A percentile compares a stretch with the other conserved stretches of the same genome.
Evolutionary conservation across 306 rosid genomes (phyloP).

Genomic region (Cicer pinnatifidum): DNA sequence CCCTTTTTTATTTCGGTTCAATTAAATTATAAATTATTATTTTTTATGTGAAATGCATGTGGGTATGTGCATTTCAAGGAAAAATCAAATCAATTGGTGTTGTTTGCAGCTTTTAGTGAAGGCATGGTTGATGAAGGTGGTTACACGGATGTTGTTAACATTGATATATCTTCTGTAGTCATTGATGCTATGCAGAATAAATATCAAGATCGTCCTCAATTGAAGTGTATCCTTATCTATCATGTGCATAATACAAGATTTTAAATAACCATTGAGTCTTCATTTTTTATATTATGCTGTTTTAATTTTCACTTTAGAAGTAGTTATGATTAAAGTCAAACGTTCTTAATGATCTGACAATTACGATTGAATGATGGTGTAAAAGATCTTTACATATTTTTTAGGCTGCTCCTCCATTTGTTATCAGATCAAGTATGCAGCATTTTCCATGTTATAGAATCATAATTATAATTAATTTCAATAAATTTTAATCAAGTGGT

Average conservation of each 20-base stretch:
- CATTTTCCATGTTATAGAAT: slow-evolving; percentile 19
- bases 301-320: no score
- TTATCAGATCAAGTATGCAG: not conserved
- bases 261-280: no score
- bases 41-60: slow-evolving; percentile 24
- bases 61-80: not conserved
- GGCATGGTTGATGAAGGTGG: slow-evolving; percentile 84
- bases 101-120: slow-evolving; percentile 69
- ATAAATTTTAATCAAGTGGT: not conserved
- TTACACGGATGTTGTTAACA: slow-evolving; percentile 67
- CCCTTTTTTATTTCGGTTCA: slow-evolving; percentile 21
- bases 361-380: no score
- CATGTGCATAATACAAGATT: not conserved
- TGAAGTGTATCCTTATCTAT: slow-evolving; percentile 61
- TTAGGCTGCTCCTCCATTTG: not conserved
- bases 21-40: not conserved
- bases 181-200: slow-evolving; percentile 75
- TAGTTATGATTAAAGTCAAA: no score
- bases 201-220: slow-evolving; percentile 55
- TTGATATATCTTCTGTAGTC: slow-evolving; percentile 80
- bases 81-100: not conserved
- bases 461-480: not conserved
- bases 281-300: not conserved
- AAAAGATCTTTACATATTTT: not conserved
- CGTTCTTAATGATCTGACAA: no score